phyloP scores from a whole-genome alignment of 148 eudicot species.

The Fagopyrum homotropicum region DNA sequence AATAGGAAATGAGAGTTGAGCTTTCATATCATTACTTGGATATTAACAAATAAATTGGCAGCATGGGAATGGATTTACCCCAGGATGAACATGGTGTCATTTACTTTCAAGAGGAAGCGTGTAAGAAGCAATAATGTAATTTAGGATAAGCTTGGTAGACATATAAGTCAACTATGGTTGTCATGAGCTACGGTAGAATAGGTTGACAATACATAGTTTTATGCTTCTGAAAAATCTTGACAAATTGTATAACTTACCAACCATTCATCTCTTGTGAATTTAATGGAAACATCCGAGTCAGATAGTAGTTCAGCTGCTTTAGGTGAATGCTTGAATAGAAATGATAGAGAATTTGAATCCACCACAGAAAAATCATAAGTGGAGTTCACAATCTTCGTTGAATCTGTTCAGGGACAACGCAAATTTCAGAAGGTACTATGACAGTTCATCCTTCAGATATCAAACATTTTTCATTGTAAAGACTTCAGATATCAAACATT shows the following conservation, averaged over 20 bases:
- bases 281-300: slow-evolving; percentile 38
- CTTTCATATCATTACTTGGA: not conserved
- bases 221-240: not conserved
- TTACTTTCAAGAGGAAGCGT: not conserved
- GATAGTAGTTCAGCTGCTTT: slow-evolving; percentile 56
- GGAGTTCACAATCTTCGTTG: slow-evolving; percentile 43
- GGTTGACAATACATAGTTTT: not conserved
- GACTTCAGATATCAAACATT: not conserved
- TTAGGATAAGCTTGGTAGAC: not conserved
- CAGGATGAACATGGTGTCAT: not conserved
- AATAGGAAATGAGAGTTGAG: not conserved
- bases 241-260: slow-evolving; percentile 31
- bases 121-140: not conserved
- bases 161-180: not conserved
- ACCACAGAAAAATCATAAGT: slow-evolving; percentile 74
- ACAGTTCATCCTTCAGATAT: not conserved
- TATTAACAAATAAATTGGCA: not conserved
- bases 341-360: slow-evolving; percentile 75
- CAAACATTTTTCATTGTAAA: not conserved
- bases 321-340: slow-evolving; percentile 82
- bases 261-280: slow-evolving; percentile 54
- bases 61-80: not conserved
- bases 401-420: slow-evolving; percentile 40
- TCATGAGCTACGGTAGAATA: not conserved
- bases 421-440: slow-evolving; percentile 12